Percentiles rank a stretch among this genome's conserved stretches.
These are phyloP conservation scores for Hortiboletus rubellus DNA, from an alignment of 1,284 basidiomycete species.

Conservation along the genomic window DNA sequence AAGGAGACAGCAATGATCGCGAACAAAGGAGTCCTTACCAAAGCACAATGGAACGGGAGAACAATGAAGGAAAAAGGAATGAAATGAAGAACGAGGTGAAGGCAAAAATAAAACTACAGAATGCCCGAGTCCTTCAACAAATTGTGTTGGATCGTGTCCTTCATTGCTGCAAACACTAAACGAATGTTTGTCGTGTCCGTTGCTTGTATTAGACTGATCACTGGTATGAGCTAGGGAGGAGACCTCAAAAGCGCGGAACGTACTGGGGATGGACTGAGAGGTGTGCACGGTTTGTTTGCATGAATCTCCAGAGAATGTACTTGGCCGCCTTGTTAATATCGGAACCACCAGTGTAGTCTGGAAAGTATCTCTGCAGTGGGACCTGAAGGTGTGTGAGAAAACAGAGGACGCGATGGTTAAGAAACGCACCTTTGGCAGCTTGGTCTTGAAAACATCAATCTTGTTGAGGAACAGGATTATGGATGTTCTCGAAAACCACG, in stretches of 20 bases:
- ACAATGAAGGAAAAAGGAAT: background rate
- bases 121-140: constrained; percentile 84
- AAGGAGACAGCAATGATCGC: background rate
- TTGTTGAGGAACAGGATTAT: constrained; percentile 96
- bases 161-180: constrained; percentile 94
- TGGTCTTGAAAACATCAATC: constrained; percentile 94
- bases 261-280: constrained; percentile 93
- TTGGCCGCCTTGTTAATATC: constrained; percentile 99
- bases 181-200: constrained; percentile 83
- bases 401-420: fast-evolving
- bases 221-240: background rate
- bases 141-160: constrained; percentile 94
- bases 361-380: constrained; percentile 88
- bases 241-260: constrained; percentile 32
- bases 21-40: constrained; percentile 11
- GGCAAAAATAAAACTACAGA: constrained; percentile 37
- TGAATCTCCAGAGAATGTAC: constrained; percentile 97
- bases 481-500: constrained; percentile 93
- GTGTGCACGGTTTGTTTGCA: constrained; percentile 89
- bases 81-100: background rate
- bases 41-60: constrained; percentile 12
- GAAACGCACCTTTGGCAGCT: constrained; percentile 72
- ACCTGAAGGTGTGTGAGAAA: constrained; percentile 42
- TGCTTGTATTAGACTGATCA: constrained; percentile 69
- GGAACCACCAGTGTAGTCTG: constrained; percentile 91